phyloP scores from a whole-genome alignment of 2,329 filamentous ascomycete species.

The Aspergillus hortae region DNA sequence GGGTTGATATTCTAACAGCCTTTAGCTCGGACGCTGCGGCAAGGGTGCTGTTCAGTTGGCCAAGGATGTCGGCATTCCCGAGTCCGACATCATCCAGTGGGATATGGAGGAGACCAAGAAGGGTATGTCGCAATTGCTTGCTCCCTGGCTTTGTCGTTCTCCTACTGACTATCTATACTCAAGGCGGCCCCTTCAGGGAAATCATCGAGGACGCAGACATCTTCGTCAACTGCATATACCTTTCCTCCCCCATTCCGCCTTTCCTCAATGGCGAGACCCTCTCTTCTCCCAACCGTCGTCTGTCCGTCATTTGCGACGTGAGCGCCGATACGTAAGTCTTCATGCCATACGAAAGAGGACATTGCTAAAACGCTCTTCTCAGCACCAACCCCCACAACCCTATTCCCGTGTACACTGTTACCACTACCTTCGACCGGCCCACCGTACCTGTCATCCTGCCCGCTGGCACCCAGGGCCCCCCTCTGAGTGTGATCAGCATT shows the following conservation, averaged over 20 bases:
- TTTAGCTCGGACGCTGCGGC: slow-evolving; percentile 63
- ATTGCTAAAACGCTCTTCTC: slow-evolving; percentile 30
- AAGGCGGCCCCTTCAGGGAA: slow-evolving; percentile 70
- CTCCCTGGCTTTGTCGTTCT: neutral
- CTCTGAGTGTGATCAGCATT: slow-evolving; percentile 78
- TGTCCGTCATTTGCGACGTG: slow-evolving; percentile 79
- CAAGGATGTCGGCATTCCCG: slow-evolving; percentile 67
- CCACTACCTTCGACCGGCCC: slow-evolving; percentile 85
- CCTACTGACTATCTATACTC: slow-evolving; percentile 22
- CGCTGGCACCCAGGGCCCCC: slow-evolving; percentile 52
- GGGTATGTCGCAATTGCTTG: slow-evolving; percentile 35
- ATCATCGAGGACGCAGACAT: slow-evolving; percentile 67
- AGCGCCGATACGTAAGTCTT: slow-evolving; percentile 37
- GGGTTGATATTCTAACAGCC: neutral
- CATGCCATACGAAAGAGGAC: neutral
- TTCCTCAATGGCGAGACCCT: slow-evolving; percentile 74
- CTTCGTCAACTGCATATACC: slow-evolving; percentile 88
- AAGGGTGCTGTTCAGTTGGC: slow-evolving; percentile 79
- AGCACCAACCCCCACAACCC: slow-evolving; percentile 49
- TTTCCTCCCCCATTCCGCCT: slow-evolving; percentile 71
- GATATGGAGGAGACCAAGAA: slow-evolving; percentile 77
- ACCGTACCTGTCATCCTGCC: slow-evolving; percentile 66
- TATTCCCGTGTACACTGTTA: slow-evolving; percentile 73
- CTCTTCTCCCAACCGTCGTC: slow-evolving; percentile 63
- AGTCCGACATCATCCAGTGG: slow-evolving; percentile 66